Evolutionary conservation across 441 rosid genomes (phyloP).

Genomic region (Erodium moschatum): DNA sequence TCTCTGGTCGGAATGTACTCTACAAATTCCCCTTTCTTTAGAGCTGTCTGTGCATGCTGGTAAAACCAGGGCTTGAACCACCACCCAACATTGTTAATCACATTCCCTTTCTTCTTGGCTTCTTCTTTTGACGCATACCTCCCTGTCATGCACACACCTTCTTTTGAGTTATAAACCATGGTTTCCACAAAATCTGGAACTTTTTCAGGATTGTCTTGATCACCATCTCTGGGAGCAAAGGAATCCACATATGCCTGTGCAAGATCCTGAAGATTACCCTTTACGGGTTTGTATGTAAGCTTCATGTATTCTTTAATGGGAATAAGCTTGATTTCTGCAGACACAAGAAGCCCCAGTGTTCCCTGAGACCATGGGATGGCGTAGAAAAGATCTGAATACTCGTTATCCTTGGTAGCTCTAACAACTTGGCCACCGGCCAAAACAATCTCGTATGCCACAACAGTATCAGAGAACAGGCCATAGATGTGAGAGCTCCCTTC

Average conservation of each 20-base stretch:
- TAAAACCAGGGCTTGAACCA: slow-evolving; percentile 99
- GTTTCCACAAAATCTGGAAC: slow-evolving; percentile 94
- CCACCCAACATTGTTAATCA: slow-evolving; percentile 82
- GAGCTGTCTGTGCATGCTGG: slow-evolving; percentile 73
- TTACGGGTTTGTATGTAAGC: slow-evolving; percentile 76
- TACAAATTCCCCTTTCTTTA: slow-evolving; percentile 78
- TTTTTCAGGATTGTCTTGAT: slow-evolving; percentile 57
- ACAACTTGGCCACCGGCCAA: slow-evolving; percentile 78
- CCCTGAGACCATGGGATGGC: slow-evolving; percentile 99
- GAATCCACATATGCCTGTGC: slow-evolving; percentile 84
- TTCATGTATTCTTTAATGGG: slow-evolving; percentile 84
- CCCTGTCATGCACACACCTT: slow-evolving; percentile 96
- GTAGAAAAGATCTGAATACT: slow-evolving; percentile 80
- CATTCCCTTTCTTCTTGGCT: slow-evolving; percentile 82
- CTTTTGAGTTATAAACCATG: slow-evolving; percentile 60
- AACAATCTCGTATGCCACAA: slow-evolving; percentile 89
- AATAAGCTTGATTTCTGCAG: slow-evolving; percentile 87
- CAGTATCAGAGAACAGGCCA: slow-evolving; percentile 92
- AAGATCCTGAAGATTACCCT: slow-evolving; percentile 52
- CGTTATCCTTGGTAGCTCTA: slow-evolving; percentile 86
- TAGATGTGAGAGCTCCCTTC: slow-evolving; percentile 97
- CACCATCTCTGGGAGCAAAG: slow-evolving; percentile 77
- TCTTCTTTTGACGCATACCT: slow-evolving; percentile 82
- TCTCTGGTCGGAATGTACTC: slow-evolving; percentile 94
- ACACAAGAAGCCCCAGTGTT: slow-evolving; percentile 80